Evolutionary conservation across 371 early-diverging fungal genomes (phyloP), one percentile per base, ranked within the genome.

Genomic region (Polyrhizophydium stewartii): DNA sequence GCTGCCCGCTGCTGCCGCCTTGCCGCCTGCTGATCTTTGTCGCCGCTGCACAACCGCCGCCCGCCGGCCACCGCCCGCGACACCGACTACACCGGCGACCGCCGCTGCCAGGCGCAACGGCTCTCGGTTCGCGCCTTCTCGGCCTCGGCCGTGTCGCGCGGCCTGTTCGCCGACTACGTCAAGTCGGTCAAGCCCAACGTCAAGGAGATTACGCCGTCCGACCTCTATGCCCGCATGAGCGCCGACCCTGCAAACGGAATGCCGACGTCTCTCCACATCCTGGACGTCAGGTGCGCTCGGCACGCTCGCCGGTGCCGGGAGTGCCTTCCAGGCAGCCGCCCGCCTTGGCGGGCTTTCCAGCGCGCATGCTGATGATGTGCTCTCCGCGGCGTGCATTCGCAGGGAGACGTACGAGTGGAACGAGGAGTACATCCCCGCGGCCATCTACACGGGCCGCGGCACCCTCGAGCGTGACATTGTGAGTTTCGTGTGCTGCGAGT

Each of bases 381-480:
- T 6, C 38, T 37, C 38, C 38, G 7, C 38, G 16, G 7, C 38
- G 16, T 37, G 38, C 38, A 10, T 50, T 5, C 56, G 21, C 52
- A 72, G 76, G 27, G 81, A 77, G 59, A 70, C 77, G 13, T 57
- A 74, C 55, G 81, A 80, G 56, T 80, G 77, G 77, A 80, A 80
- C 56, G 66, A 74, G 50, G 73, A 66, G 17, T 62, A 67, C 38
- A 74, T 80, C 61, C 77, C 81, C 13, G 53, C 60, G 55, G 77
- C 81, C 10, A 45, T 69, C 25, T 80, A 80, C 73, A 69, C 70
- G 21, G 77, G 77, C 16, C 65, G 73, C 16, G 81, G 81, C 22
- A 61, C 55, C 60, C 60, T 79, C 49, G 80, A 79, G 61, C 50
- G 77, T 27, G 80, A 79, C 66, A 79, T 79, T 73, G 79, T 77